Conservation (phyloP, 1,139 yeast genomes). For the Pichia sp. region DNA sequence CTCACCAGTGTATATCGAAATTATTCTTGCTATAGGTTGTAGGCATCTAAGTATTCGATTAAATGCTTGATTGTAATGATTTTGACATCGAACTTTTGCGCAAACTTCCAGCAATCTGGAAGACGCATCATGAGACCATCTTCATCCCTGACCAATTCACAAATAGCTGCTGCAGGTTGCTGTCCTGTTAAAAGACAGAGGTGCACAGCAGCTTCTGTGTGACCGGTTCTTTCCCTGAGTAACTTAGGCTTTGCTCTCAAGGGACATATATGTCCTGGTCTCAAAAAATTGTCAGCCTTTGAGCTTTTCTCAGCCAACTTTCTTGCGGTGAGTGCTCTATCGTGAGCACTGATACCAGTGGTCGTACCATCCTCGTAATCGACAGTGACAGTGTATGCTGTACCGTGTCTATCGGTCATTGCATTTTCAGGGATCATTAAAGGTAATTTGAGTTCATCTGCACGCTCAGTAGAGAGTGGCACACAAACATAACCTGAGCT, state of each 20-base stretch:
- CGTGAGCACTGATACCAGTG: conserved; percentile 96
- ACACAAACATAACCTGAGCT: conserved; percentile 93
- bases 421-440: conserved; percentile 55
- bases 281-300: conserved; percentile 62
- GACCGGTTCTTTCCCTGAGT: conserved; percentile 82
- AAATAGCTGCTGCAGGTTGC: conserved; percentile 85
- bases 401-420: conserved; percentile 83
- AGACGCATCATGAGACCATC: conserved; percentile 96
- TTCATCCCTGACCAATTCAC: conserved; percentile 88
- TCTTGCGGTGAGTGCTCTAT: conserved; percentile 79
- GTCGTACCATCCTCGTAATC: conserved; percentile 85
- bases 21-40: conserved; percentile 12
- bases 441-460: conserved; percentile 76
- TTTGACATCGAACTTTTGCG: conserved; percentile 59
- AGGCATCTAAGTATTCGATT: conserved; percentile 48
- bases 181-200: conserved; percentile 73
- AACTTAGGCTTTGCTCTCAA: conserved; percentile 88
- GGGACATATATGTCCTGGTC: conserved; percentile 94
- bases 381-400: conserved; percentile 93
- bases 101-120: conserved; percentile 75
- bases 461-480: conserved; percentile 74
- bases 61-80: conserved; percentile 79
- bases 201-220: conserved; percentile 96
- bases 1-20: background rate
- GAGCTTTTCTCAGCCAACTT: conserved; percentile 61